Conservation (phyloP, 305 asterid genomes). For the Coffea humblotiana region DNA sequence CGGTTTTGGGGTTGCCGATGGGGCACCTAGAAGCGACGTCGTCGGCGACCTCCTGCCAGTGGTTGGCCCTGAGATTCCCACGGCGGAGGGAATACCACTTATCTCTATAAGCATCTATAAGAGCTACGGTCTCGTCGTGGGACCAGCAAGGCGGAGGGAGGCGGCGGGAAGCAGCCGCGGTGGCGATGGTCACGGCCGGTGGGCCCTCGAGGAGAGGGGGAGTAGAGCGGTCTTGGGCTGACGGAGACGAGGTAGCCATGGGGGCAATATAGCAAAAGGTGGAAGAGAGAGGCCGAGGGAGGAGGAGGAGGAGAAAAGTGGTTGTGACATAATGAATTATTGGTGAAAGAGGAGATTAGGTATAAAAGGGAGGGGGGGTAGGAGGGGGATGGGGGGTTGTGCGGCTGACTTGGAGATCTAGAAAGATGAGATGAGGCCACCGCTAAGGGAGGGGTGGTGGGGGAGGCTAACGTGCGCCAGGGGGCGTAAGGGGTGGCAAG, state of each 20-base stretch:
- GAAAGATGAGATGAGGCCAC: constrained; percentile 65
- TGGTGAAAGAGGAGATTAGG: constrained; percentile 34
- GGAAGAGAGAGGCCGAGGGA: not conserved
- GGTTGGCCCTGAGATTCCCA: constrained; percentile 76
- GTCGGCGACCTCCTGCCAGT: constrained; percentile 97
- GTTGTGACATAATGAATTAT: constrained; percentile 55
- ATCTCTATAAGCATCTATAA: constrained; percentile 68
- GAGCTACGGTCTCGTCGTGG: constrained; percentile 78
- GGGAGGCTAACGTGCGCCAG: constrained; percentile 73
- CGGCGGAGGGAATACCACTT: constrained; percentile 96
- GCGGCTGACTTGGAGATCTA: constrained; percentile 59
- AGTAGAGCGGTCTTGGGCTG: constrained; percentile 25
- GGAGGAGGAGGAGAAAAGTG: constrained; percentile 24
- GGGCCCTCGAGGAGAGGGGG: constrained; percentile 35
- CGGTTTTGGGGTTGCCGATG: constrained; percentile 52
- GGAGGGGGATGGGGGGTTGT: constrained; percentile 1
- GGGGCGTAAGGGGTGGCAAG: constrained; percentile 38
- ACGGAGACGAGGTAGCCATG: constrained; percentile 57
- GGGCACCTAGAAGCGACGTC: constrained; percentile 67
- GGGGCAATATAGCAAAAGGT: constrained; percentile 5
- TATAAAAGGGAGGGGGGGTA: constrained; percentile 50
- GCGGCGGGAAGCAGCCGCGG: constrained; percentile 65
- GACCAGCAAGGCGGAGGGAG: constrained; percentile 99
- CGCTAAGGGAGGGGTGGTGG: constrained; percentile 53
- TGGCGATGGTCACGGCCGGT: constrained; percentile 35